Evolutionary conservation across 2,329 filamentous ascomycete species (phyloP).

Genomic region (Teratosphaeria zuluensis): DNA sequence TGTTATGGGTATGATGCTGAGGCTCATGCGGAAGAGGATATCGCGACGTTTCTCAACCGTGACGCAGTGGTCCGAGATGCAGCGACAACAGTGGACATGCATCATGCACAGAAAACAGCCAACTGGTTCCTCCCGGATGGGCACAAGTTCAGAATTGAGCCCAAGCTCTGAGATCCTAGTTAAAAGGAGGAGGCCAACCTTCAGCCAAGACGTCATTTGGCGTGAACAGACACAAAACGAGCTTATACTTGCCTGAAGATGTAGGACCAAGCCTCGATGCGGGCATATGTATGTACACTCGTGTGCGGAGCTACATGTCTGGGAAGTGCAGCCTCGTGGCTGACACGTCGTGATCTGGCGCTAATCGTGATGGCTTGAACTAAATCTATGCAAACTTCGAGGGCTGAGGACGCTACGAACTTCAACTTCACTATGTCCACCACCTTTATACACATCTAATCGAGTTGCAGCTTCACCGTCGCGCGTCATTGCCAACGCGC

Average conservation of each 20-base stretch:
- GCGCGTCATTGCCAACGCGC: background rate
- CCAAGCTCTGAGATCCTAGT: constrained; percentile 2
- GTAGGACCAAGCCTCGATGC: background rate
- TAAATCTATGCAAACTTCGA: background rate
- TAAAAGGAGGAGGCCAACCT: no score
- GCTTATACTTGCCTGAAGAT: no score
- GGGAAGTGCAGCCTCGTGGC: background rate
- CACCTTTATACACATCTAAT: background rate
- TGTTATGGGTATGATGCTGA: constrained; percentile 35
- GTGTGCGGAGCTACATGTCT: background rate
- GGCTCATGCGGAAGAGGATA: constrained; percentile 25
- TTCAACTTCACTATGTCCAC: background rate
- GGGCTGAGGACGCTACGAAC: background rate
- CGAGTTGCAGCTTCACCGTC: background rate
- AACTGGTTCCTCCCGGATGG: constrained; percentile 25
- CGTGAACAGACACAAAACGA: no score
- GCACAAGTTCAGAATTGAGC: constrained; percentile 11
- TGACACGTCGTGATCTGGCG: background rate
- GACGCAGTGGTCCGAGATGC: constrained; percentile 18
- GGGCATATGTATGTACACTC: background rate
- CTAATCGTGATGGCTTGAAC: background rate
- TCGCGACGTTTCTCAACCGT: constrained; percentile 19
- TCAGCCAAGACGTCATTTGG: no score
- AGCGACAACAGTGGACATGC: constrained; percentile 21
- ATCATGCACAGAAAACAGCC: constrained; percentile 24